Base-by-base conservation (phyloP, 2,329 filamentous ascomycete genomes). In the Aspergillus pseudonomiae region DNA sequence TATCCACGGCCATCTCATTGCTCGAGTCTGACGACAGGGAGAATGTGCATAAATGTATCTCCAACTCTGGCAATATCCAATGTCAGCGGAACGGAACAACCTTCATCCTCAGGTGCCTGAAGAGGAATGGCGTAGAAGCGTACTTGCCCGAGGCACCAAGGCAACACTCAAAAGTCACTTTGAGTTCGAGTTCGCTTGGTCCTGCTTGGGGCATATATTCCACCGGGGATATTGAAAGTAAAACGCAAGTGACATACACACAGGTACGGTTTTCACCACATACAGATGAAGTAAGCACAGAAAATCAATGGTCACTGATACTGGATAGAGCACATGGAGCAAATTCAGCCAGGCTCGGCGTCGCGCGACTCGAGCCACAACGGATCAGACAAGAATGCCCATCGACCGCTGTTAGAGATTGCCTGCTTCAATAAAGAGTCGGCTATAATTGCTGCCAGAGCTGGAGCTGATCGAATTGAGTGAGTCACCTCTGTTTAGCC, bases 401-500 rank as follows among this genome's bases (percentile, higher is more conserved):
- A 12, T 5, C 6, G 6, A 0, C 39, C 62, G 4, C 46, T 70
- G 3, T 43, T 73, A 14, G 84, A 86, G 73, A 80, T 85, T 52
- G 83, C 82, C 12, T 82, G 80, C 65, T 86, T 86, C 74, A 81
- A 75, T 53, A 32, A 63, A 10, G 57, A 68, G n/a, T 84, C 82
- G 0, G 83, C 81, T 2, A 61, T 82, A 4, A 62, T 74, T 19
- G 84, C 84, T 11, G 73, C 73, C 7, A 45, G 66, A 3, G 70
- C 75, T 30, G 82, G 83, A 11, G 84, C 83, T 4, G 75, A 82
- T 67, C 79, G 84, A 0, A 82, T 87, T 58, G 85, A 87, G 71
- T 80, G 59, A 63, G 73, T 85, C 6, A 84, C 82, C 1, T 26
- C n/a, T 16, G 16, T 10, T 24, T 11, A 28, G 4, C 12, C 45